Evolutionary conservation across 306 rosid genomes (phyloP), one percentile per base, ranked within the genome.

Genomic region (Inga oerstediana): DNA sequence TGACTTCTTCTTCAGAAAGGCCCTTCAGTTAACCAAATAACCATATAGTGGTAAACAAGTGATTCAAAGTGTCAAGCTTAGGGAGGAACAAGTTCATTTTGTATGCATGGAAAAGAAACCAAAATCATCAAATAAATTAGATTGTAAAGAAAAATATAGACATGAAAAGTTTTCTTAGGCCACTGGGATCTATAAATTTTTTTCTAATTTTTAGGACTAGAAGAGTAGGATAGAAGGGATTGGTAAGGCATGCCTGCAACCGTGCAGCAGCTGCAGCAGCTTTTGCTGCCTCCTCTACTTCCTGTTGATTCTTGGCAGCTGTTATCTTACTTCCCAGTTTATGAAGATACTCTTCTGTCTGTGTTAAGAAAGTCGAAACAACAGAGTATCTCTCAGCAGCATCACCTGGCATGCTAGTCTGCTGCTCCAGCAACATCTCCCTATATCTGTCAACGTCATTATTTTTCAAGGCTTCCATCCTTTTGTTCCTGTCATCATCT

Each of bases 1-100:
- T 91, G 85, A 97, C 99, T 92, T 97, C 99, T 94, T 97, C 99
- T 89, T 97, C 99, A 20, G 98, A 92, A 75, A 97, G 98, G 77
- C 99, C 99, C 99, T 97, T 80, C 79, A 64, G 78, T 86, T 59
- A 74, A 76, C 85, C 58, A 85, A 65, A 81, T 75, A 70, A 84
- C 34, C 54, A 49, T 79, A 82, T 51, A 88, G 77, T 52, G 75
- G 76, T 56, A 48, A 30, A 12, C 48, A 74, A 69, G 78, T 61
- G 27, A 62, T 59, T 24, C 59, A 22, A 59, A 5, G 20, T 2
- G 52, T 35, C 2, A 11, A 48, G 8, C 35, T 56, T 56, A 20
- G 52, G 6, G 45, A 37, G 71, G 39, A 88, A 62, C 39, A 74
- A 39, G 56, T 58, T 84, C 44, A 74, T 35, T 35, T 76, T 71